Conservation (phyloP, 2,329 filamentous ascomycete species). For the Arthrobotrys megalospora region DNA sequence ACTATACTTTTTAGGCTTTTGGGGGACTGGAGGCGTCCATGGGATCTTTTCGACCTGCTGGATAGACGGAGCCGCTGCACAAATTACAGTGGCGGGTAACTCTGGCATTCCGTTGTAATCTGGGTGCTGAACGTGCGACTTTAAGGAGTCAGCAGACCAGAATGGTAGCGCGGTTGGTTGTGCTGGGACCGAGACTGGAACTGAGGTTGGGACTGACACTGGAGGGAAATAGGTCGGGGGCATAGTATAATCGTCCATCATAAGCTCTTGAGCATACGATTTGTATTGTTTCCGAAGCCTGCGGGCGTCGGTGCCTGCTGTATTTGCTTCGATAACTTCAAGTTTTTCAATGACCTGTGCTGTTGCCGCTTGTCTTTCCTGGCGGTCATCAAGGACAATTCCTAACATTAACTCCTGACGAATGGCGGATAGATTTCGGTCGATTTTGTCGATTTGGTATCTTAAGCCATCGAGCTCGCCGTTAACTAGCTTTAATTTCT, state of each 20-base stretch:
- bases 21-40: not conserved
- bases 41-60: not conserved
- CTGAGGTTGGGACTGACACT: not conserved
- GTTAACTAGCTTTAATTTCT: slow-evolving; percentile 22
- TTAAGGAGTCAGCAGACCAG: not conserved
- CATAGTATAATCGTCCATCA: slow-evolving; percentile 21
- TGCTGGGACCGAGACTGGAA: not conserved
- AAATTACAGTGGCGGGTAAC: not conserved
- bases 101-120: not conserved
- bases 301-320: slow-evolving; percentile 1
- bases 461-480: slow-evolving; percentile 9
- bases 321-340: slow-evolving; percentile 31
- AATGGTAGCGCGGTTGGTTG: not conserved
- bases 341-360: slow-evolving; percentile 13
- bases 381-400: slow-evolving; percentile 16
- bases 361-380: slow-evolving; percentile 13
- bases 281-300: slow-evolving; percentile 31
- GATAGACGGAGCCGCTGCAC: not conserved
- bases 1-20: not conserved
- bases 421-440: slow-evolving; percentile 21
- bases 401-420: slow-evolving; percentile 22
- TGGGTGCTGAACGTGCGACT: not conserved
- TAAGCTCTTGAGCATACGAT: slow-evolving; percentile 6
- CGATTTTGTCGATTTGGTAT: slow-evolving; percentile 25
- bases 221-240: slow-evolving; percentile 2